Evolutionary conservation across 768 basidiomycete genomes (phyloP).

Genomic region (Boletus coccyginus): DNA sequence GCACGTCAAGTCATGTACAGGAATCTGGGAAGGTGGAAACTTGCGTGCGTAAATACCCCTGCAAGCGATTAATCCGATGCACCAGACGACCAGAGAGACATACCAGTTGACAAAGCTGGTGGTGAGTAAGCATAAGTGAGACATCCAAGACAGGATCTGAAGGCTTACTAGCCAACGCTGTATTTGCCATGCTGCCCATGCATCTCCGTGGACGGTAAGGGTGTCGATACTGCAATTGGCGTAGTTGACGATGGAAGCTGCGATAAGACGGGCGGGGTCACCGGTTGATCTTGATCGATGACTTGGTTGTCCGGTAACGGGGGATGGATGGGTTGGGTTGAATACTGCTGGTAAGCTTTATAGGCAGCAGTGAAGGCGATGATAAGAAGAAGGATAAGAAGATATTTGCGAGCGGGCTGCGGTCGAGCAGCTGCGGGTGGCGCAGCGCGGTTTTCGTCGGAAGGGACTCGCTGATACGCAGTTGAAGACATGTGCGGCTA

Average conservation of each 20-base stretch:
- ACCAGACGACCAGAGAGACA: slow-evolving; percentile 6
- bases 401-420: slow-evolving; percentile 23
- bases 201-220: slow-evolving; percentile 34
- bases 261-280: slow-evolving; percentile 7
- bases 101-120: slow-evolving; percentile 78
- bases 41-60: slow-evolving; percentile 97
- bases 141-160: neutral
- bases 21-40: slow-evolving; percentile 84
- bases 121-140: slow-evolving; percentile 9
- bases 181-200: slow-evolving; percentile 67
- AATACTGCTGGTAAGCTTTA: slow-evolving; percentile 41
- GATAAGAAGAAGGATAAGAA: slow-evolving; percentile 37
- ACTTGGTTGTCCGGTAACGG: slow-evolving; percentile 12
- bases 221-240: slow-evolving; percentile 9
- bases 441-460: slow-evolving; percentile 11
- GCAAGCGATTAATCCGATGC: slow-evolving; percentile 5
- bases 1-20: slow-evolving; percentile 81
- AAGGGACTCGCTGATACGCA: slow-evolving; percentile 17
- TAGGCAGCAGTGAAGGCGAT: slow-evolving; percentile 41
- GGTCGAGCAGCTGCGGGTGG: slow-evolving; percentile 23
- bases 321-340: slow-evolving; percentile 8
- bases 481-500: slow-evolving; percentile 24
- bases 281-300: slow-evolving; percentile 15
- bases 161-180: slow-evolving; percentile 77
- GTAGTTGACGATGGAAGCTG: slow-evolving; percentile 2